Evolutionary conservation across 2,329 filamentous ascomycete genomes (phyloP).

Genomic region (Colletotrichum sidae): DNA sequence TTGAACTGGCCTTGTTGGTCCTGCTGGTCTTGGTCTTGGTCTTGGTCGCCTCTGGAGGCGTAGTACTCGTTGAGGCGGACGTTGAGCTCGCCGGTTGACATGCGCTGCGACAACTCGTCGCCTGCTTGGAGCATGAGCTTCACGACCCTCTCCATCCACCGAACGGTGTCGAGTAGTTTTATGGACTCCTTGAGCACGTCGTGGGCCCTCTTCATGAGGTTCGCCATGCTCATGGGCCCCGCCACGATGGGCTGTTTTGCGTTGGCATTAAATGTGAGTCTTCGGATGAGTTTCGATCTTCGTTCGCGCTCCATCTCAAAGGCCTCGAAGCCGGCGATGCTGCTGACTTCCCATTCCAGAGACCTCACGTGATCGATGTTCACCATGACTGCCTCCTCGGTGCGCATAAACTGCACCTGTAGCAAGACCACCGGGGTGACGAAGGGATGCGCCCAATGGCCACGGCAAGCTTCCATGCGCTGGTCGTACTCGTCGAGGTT

Average conservation of each 20-base stretch:
- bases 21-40: conserved; percentile 19
- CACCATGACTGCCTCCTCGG: conserved; percentile 56
- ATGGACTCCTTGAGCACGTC: conserved; percentile 59
- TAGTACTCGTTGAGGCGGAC: conserved; percentile 24
- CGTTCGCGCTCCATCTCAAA: conserved; percentile 42
- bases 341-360: conserved; percentile 56
- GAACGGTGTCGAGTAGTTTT: conserved; percentile 57
- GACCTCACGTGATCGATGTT: conserved; percentile 56
- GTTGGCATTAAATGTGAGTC: conserved; percentile 20
- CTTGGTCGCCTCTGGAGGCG: neutral
- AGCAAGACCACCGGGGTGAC: conserved; percentile 59
- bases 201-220: conserved; percentile 60
- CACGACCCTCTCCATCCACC: conserved; percentile 60
- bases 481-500: conserved; percentile 59
- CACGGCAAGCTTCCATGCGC: conserved; percentile 56
- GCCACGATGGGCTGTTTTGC: conserved; percentile 20
- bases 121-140: conserved; percentile 57
- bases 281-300: conserved; percentile 39
- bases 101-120: conserved; percentile 53
- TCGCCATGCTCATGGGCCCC: conserved; percentile 57
- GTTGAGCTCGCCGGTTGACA: conserved; percentile 38
- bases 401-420: conserved; percentile 58
- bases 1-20: conserved; percentile 32
- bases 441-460: conserved; percentile 59
- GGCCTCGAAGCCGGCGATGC: conserved; percentile 53